Conservation (phyloP, 768 basidiomycete species). For the Rhodotorula kratochvilovae region DNA sequence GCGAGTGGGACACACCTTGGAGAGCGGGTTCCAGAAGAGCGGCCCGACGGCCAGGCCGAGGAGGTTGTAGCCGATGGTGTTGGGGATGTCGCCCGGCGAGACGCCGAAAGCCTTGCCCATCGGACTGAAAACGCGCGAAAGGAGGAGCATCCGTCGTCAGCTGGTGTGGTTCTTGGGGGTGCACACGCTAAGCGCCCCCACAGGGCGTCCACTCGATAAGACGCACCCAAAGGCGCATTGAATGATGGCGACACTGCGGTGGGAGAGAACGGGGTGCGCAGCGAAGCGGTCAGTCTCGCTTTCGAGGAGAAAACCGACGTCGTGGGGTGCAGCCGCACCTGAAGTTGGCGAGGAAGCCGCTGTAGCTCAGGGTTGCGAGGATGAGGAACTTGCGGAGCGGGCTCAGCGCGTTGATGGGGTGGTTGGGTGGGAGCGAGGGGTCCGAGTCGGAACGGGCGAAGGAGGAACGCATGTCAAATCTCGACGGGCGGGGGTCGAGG, state of each 20-base stretch:
- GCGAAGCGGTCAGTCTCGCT: too few relatives aligned
- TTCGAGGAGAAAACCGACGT: too few relatives aligned
- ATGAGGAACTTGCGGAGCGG: slow-evolving; percentile 34
- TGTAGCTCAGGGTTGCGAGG: slow-evolving; percentile 32
- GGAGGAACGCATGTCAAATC: neutral
- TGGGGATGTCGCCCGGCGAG: slow-evolving; percentile 19
- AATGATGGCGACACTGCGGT: slow-evolving; percentile 2
- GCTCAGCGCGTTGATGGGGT: slow-evolving; percentile 39
- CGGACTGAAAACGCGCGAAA: neutral
- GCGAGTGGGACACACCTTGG: neutral
- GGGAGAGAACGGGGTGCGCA: neutral
- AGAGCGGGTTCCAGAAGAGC: slow-evolving; percentile 39
- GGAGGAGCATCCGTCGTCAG: too few relatives aligned
- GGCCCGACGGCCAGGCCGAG: slow-evolving; percentile 43
- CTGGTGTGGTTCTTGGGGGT: too few relatives aligned
- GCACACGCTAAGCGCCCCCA: too few relatives aligned
- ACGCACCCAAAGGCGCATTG: neutral
- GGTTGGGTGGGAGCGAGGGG: slow-evolving; percentile 29
- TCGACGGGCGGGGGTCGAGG: too few relatives aligned
- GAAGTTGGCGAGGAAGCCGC: slow-evolving; percentile 42
- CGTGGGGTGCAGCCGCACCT: slow-evolving; percentile 4
- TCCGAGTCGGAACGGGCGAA: neutral
- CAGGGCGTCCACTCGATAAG: neutral
- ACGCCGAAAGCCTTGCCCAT: slow-evolving; percentile 33
- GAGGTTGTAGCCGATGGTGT: slow-evolving; percentile 39